Percentiles rank a stretch among this genome's conserved stretches.
Conservation (phyloP, 768 basidiomycete genomes). For the Cytidiella melzeri region DNA sequence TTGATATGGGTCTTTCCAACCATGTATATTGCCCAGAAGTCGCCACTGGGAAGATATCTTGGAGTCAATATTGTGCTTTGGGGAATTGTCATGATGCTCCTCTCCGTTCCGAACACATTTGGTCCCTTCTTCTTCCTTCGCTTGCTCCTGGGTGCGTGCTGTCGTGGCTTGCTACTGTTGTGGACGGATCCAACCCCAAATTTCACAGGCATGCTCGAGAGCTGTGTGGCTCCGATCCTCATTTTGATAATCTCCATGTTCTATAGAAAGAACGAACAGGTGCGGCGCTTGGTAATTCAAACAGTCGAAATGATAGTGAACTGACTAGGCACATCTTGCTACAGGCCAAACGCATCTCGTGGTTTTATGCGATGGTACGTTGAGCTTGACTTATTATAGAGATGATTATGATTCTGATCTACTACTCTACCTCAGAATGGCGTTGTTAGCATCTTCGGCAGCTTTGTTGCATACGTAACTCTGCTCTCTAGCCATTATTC, state of each 20-base stretch:
- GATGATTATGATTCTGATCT: not conserved
- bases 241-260: slow-evolving; percentile 63
- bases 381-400: not conserved
- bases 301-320: not conserved
- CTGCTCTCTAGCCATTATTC: not conserved
- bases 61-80: slow-evolving; percentile 55
- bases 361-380: slow-evolving; percentile 61
- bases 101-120: slow-evolving; percentile 50
- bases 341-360: slow-evolving; percentile 52
- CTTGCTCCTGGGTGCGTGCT: slow-evolving; percentile 47
- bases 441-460: slow-evolving; percentile 53
- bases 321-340: not conserved
- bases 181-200: not conserved
- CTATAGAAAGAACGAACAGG: slow-evolving; percentile 65
- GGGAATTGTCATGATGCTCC: slow-evolving; percentile 56
- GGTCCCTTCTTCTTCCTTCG: slow-evolving; percentile 58
- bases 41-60: slow-evolving; percentile 54
- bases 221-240: slow-evolving; percentile 56
- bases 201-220: slow-evolving; percentile 57
- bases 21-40: slow-evolving; percentile 59
- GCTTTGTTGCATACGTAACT: slow-evolving; percentile 48
- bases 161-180: too few species aligned
- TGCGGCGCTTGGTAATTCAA: slow-evolving; percentile 10
- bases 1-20: slow-evolving; percentile 61
- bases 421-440: slow-evolving; percentile 7